These are phyloP conservation scores for Candida coquimbonensis DNA, from an alignment of 805 yeast genomes.

Conservation along the genomic window DNA sequence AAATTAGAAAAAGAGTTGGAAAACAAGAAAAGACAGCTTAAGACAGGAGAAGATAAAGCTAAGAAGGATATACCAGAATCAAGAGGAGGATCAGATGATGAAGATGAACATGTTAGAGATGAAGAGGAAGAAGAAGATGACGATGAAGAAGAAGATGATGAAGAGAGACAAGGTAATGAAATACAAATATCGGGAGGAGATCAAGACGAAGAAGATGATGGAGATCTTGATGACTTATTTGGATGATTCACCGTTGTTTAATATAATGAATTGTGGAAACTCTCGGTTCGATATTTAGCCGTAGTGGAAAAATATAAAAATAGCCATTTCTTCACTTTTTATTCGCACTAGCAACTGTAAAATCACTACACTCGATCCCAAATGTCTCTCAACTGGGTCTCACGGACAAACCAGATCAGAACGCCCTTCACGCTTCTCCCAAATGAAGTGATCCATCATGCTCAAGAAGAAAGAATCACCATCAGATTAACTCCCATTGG, in stretches of 20 bases:
- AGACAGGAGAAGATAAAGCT: constrained; percentile 27
- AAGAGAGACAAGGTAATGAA: constrained; percentile 20
- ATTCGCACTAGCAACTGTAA: no score
- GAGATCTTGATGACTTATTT: constrained; percentile 27
- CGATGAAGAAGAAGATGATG: constrained; percentile 25
- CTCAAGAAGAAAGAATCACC: constrained; percentile 11
- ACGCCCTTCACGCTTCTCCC: constrained; percentile 24
- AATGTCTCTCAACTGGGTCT: constrained; percentile 28
- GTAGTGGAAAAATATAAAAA: not conserved
- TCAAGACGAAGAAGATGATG: constrained; percentile 24
- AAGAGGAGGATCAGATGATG: constrained; percentile 27
- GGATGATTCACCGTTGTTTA: constrained; percentile 1
- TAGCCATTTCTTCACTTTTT: no score
- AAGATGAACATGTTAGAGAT: constrained; percentile 25
- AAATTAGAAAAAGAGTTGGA: constrained; percentile 79
- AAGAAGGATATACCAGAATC: constrained; percentile 23
- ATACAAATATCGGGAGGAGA: constrained; percentile 18
- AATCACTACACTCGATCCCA: not conserved
- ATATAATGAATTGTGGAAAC: no score
- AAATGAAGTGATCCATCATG: constrained; percentile 14
- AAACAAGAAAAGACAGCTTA: constrained; percentile 63
- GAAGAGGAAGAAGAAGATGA: constrained; percentile 28
- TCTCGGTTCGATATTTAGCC: no score
- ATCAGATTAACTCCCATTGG: constrained; percentile 15
- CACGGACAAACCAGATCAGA: constrained; percentile 7